These are phyloP conservation scores for Geosiphon pyriformis DNA, from an alignment of 192 early-diverging fungal species.

Conservation along the genomic window DNA sequence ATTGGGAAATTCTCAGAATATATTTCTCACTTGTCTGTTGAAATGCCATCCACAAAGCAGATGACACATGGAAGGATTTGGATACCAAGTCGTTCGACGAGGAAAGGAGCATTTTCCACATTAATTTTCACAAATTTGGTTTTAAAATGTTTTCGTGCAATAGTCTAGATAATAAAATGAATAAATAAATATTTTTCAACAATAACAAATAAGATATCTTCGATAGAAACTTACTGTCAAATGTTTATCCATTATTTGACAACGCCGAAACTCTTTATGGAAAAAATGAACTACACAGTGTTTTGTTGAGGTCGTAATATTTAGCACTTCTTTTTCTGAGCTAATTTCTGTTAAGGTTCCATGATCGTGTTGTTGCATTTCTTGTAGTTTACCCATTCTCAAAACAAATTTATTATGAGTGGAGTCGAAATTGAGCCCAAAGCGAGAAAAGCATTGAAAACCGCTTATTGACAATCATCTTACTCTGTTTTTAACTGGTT, in stretches of 20 bases:
- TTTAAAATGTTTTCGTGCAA: slow-evolving; percentile 76
- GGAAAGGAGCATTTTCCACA: slow-evolving; percentile 84
- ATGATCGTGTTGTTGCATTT: slow-evolving; percentile 58
- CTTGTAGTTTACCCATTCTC: slow-evolving; percentile 56
- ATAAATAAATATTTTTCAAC: slow-evolving; percentile 1
- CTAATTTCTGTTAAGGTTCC: slow-evolving; percentile 72
- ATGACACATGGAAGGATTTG: slow-evolving; percentile 87
- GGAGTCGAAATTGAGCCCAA: not conserved
- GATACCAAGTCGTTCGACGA: slow-evolving; percentile 84
- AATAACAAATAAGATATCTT: too few relatives aligned
- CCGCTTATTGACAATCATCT: slow-evolving; percentile 18
- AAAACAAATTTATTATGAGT: slow-evolving; percentile 29
- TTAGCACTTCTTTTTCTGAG: slow-evolving; percentile 81
- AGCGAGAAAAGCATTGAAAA: not conserved
- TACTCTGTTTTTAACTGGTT: slow-evolving; percentile 83
- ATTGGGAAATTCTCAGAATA: not conserved
- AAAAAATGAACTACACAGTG: slow-evolving; percentile 82
- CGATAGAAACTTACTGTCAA: slow-evolving; percentile 51
- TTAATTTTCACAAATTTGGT: slow-evolving; percentile 87
- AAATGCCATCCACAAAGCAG: slow-evolving; percentile 64
- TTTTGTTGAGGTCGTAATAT: slow-evolving; percentile 65
- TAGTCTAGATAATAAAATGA: slow-evolving; percentile 23
- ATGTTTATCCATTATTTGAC: slow-evolving; percentile 90
- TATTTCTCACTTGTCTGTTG: slow-evolving; percentile 58
- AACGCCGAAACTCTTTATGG: slow-evolving; percentile 90